Percentiles rank a stretch among this genome's conserved stretches.
Conservation (phyloP, 306 rosid species). For the Fagus crenata region DNA sequence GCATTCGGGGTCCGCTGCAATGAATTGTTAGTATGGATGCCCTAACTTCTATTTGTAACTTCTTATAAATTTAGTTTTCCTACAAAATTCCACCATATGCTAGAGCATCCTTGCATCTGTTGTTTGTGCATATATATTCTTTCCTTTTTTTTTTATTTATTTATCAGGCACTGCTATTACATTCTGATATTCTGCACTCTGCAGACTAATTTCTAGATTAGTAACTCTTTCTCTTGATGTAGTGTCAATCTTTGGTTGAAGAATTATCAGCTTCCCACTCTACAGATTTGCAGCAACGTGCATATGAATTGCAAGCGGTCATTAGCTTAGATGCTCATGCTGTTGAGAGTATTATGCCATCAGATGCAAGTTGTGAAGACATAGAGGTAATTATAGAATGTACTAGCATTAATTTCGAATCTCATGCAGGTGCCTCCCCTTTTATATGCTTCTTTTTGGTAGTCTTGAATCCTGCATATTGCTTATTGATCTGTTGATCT, state of each 20-base stretch:
- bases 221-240: conserved; percentile 27
- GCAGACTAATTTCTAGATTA: conserved; percentile 5
- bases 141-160: neutral
- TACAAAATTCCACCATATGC: neutral
- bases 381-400: conserved; percentile 54
- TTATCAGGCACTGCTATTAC: neutral
- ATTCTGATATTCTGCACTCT: conserved; percentile 27
- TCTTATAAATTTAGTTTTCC: conserved; percentile 16
- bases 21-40: too few relatives aligned
- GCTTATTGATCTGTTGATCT: neutral
- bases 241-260: conserved; percentile 85
- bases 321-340: conserved; percentile 56
- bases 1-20: too few relatives aligned
- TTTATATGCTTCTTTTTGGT: neutral
- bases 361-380: conserved; percentile 81
- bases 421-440: neutral
- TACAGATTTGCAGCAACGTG: conserved; percentile 91
- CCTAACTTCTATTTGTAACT: too few relatives aligned
- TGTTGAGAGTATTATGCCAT: conserved; percentile 56
- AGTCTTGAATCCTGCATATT: neutral
- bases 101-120: conserved; percentile 6
- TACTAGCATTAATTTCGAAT: neutral
- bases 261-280: conserved; percentile 82
- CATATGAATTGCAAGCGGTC: conserved; percentile 83
- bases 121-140: neutral